Evolutionary conservation across 768 basidiomycete species (phyloP).

Genomic region (Lentinula detonsa): DNA sequence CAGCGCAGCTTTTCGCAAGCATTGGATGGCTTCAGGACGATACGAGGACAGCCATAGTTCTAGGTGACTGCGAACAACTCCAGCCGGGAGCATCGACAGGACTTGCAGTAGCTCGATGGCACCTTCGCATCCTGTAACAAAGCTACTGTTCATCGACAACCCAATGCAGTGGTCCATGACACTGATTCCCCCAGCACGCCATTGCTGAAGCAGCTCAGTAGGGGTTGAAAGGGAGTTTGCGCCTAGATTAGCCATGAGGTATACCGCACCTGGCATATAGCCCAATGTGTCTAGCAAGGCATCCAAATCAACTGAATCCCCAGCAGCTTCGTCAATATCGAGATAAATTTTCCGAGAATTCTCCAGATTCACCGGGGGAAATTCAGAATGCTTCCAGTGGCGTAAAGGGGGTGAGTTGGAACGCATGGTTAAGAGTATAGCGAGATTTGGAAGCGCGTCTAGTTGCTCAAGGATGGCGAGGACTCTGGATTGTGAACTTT

Average conservation of each 20-base stretch:
- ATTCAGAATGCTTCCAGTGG: constrained; percentile 15
- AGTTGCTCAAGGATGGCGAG: constrained; percentile 19
- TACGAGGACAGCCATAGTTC: neutral
- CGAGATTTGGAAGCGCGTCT: constrained; percentile 18
- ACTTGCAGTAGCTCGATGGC: neutral
- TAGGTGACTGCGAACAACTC: neutral
- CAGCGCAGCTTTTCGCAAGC: neutral
- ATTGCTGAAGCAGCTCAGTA: neutral
- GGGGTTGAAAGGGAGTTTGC: neutral
- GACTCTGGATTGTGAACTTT: constrained; percentile 14
- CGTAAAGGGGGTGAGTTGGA: constrained; percentile 19
- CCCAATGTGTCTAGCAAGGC: constrained; percentile 18
- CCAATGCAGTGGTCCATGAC: neutral
- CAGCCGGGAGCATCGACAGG: neutral
- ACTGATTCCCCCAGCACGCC: neutral
- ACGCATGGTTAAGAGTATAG: constrained; percentile 28
- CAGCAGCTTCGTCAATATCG: constrained; percentile 13
- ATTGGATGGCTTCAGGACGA: neutral
- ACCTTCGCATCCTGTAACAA: neutral
- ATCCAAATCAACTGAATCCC: constrained; percentile 15
- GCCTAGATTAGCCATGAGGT: constrained; percentile 23
- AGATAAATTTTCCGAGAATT: constrained; percentile 18
- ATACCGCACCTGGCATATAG: constrained; percentile 26
- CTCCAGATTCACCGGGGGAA: constrained; percentile 10
- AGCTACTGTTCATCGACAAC: neutral